A percentile compares a stretch with the other conserved stretches of the same genome.
Evolutionary conservation across 345 rosid species (phyloP).

Genomic region (Zanthoxylum bungeanum): DNA sequence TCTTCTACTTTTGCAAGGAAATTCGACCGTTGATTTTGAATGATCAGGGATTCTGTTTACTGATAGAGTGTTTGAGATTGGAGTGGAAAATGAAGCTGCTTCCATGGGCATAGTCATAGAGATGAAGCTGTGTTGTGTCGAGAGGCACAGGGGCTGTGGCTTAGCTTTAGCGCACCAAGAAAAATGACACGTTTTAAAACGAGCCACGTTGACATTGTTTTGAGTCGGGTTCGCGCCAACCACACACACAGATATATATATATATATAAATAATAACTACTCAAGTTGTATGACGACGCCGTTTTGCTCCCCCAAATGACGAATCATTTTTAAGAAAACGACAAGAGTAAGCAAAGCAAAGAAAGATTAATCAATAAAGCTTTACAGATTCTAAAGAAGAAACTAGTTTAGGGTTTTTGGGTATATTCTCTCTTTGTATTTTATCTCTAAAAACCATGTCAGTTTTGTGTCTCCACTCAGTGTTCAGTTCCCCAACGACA

Average conservation of each 20-base stretch:
- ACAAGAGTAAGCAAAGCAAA: neutral
- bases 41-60: constrained; percentile 2
- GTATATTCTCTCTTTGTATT: constrained; percentile 35
- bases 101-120: constrained; percentile 39
- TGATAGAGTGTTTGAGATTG: constrained; percentile 11
- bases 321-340: neutral
- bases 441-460: constrained; percentile 35
- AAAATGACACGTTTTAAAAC: constrained; percentile 24
- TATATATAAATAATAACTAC: neutral
- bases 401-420: constrained; percentile 44
- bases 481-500: constrained; percentile 18
- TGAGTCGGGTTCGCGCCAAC: constrained; percentile 40
- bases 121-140: neutral
- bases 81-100: constrained; percentile 32
- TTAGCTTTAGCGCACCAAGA: neutral
- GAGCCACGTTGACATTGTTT: constrained; percentile 34
- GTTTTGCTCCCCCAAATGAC: neutral
- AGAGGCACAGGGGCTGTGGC: neutral
- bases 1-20: constrained; percentile 17
- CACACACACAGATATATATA: no score
- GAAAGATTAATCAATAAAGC: neutral
- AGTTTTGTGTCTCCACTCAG: constrained; percentile 34
- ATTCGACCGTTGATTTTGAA: constrained; percentile 25
- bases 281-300: neutral
- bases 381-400: neutral